Base-by-base conservation (phyloP, 1,284 basidiomycete species). In the Takashimella koratensis region DNA sequence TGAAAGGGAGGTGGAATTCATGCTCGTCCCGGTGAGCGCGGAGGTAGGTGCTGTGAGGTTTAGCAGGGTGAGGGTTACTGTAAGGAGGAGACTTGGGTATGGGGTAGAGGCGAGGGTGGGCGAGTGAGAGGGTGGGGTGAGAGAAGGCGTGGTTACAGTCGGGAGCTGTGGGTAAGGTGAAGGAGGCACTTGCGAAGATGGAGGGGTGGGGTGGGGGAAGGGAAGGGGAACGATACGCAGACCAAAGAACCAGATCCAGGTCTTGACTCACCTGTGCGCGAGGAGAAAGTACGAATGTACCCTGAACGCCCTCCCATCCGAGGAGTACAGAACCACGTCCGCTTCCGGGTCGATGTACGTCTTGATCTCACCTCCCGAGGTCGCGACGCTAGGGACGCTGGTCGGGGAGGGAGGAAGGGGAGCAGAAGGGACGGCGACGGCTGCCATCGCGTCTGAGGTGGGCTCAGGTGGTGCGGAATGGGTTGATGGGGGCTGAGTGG, bases 311-410 rank as follows among this genome's bases (percentile, higher is more conserved):
- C 54, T 49, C 2, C 59, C 63, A 43, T 61, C 53, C 22, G 11
- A 49, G 11, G 56, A 54, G 24, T 53, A 51, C 36, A 66, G 53
- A n/a, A 57, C 39, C 30, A 57, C 50, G 39, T 63, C 63, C 30
- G 63, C 61, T n/a, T 45, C 40, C 16, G 59, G 58, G 50, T 64
- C 62, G 22, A 49, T 49, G 53, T 62, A 66, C 12, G 56, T 54
- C 46, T 20, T 49, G 36, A 44, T 46, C 42, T 26, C 42, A n/a
- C n/a, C n/a, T n/a, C n/a, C n/a, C n/a, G n/a, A n/a, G n/a, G n/a
- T n/a, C n/a, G n/a, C n/a, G n/a, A n/a, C n/a, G n/a, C n/a, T n/a
- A n/a, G n/a, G n/a, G n/a, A n/a, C n/a, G n/a, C n/a, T n/a, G n/a
- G n/a, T n/a, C n/a, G n/a, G n/a, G n/a, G n/a, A n/a, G n/a, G n/a